Evolutionary conservation across 2,329 filamentous ascomycete genomes (phyloP), one percentile per base, ranked within the genome.

Genomic region (Penicillium sp.): DNA sequence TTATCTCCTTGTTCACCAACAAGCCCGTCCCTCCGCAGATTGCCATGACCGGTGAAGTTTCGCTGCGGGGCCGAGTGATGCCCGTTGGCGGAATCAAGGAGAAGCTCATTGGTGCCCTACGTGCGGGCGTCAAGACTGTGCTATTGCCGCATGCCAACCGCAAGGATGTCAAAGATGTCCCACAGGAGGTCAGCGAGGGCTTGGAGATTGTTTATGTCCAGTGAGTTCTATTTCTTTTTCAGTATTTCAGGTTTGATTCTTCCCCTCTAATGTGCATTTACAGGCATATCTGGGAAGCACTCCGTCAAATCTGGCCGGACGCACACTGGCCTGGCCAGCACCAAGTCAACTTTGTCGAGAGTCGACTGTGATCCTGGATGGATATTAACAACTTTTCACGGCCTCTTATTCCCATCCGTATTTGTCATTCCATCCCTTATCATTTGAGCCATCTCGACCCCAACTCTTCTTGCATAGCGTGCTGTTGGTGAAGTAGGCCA

Each of bases 41-140:
- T 66, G 93, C 93, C 29, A 98, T 98, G 93, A 98, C 93, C 0
- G 81, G 81, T 7, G 81, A 85, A 58, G 70, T 84, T 47, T 88
- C 86, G 41, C 79, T 98, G 17, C 80, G 93, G 28, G 93, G 93
- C 15, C 82, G 89, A 50, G 86, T 98, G 41, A 87, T 93, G 68
- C 88, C 91, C 17, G 93, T 98, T 23, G 93, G 93, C 37, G 93
- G 93, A 13, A 97, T 98, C 71, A 96, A 97, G 70, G 91, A 98
- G 79, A 98, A 98, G 68, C 76, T 97, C 37, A 97, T 98, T 60
- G 93, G 93, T 15, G 93, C 93, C 7, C 75, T 94, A 60, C 79
- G 91, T 39, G 93, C 93, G 2, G 93, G 93, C 18, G 91, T 98
- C 47, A 94, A 95, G 76, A 91, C 87, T 20, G 91, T 98, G 6